Conservation (phyloP, 2,329 filamentous ascomycete species). For the Hawksworthiomyces lignivorus region DNA sequence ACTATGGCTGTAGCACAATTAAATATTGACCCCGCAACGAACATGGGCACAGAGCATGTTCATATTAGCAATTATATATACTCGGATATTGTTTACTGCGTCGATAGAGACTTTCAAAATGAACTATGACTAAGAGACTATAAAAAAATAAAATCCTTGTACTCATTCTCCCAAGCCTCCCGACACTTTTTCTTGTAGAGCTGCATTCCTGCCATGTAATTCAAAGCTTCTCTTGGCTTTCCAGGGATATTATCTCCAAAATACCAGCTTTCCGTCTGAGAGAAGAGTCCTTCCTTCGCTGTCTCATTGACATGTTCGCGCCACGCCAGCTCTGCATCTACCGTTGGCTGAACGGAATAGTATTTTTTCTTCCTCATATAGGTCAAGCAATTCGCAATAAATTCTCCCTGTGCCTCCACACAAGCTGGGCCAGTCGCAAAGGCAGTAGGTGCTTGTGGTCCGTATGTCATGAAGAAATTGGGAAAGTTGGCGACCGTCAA, state of each 20-base stretch:
- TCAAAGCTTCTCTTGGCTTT: constrained; percentile 16
- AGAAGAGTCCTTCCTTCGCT: constrained; percentile 14
- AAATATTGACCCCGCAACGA: too few relatives aligned
- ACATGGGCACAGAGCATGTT: too few relatives aligned
- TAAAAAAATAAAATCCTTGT: too few relatives aligned
- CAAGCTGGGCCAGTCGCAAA: constrained; percentile 14
- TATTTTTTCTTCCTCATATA: constrained; percentile 9
- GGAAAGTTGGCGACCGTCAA: constrained; percentile 13
- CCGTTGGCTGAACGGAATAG: constrained; percentile 12
- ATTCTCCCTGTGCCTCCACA: constrained; percentile 14
- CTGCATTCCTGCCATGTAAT: constrained; percentile 14
- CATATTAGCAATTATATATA: too few relatives aligned
- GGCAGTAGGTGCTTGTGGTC: constrained; percentile 11
- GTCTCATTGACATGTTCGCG: constrained; percentile 9
- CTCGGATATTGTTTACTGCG: too few relatives aligned
- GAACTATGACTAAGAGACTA: too few relatives aligned
- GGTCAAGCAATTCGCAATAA: constrained; percentile 11
- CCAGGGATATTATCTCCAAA: constrained; percentile 19
- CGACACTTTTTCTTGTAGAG: too few relatives aligned
- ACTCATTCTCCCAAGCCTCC: too few relatives aligned
- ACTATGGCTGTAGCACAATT: too few relatives aligned
- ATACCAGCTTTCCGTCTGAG: constrained; percentile 16
- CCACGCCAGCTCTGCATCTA: constrained; percentile 11
- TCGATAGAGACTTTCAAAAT: too few relatives aligned
- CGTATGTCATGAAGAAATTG: constrained; percentile 4